Conservation (phyloP, 2,329 filamentous ascomycete species). For the Paecilomyces sp. region DNA sequence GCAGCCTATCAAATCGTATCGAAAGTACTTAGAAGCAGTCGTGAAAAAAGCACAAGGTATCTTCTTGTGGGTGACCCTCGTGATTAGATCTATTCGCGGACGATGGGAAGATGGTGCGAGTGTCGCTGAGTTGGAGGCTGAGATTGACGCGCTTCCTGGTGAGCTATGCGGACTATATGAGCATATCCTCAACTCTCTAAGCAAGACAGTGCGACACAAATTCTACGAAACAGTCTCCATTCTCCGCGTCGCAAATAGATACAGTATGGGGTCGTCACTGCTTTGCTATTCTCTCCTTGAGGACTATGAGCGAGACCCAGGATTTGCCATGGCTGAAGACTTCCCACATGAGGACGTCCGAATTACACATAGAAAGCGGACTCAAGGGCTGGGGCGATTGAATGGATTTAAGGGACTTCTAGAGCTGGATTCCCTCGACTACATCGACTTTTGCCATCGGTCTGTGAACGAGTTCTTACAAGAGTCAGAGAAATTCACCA, state of each 20-base stretch:
- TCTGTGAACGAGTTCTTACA: neutral
- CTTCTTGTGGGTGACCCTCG: slow-evolving; percentile 1
- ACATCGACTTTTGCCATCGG: neutral
- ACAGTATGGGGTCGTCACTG: neutral
- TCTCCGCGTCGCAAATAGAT: neutral
- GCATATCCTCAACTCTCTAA: neutral
- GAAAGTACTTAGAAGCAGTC: neutral
- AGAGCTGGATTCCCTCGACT: neutral
- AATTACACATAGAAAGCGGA: too few species aligned
- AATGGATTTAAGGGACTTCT: too few species aligned
- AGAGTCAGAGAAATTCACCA: neutral
- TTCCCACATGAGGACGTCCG: neutral
- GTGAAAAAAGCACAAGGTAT: neutral
- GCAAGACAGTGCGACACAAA: neutral
- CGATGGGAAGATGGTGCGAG: neutral
- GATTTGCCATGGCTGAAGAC: neutral
- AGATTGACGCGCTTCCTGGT: neutral
- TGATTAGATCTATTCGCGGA: neutral
- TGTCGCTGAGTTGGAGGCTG: neutral
- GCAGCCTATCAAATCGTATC: too few species aligned
- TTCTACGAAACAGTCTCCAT: neutral
- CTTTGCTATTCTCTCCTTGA: neutral
- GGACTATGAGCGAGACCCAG: neutral
- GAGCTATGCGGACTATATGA: neutral
- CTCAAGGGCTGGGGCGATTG: too few species aligned